Base-by-base conservation (phyloP, 2,329 filamentous ascomycete species). In the Colletotrichum nymphaeae region DNA sequence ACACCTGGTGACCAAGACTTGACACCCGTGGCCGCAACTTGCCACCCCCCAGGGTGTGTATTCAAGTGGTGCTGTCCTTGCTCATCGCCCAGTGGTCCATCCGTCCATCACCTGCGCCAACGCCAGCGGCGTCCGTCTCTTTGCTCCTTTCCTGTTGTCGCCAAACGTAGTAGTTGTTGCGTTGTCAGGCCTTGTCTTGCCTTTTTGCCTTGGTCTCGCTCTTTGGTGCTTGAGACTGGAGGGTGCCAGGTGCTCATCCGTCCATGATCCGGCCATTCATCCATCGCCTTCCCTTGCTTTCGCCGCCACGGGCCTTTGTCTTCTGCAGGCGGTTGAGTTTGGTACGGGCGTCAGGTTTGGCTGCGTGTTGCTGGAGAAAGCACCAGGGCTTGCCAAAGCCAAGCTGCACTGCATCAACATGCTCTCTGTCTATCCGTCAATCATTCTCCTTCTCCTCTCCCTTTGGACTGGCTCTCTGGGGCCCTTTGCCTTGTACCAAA, bases 1-100 rank as follows among this genome's bases (percentile, higher is more conserved):
- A 30, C 69, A 68, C 52, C 69, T 69, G 52, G 65, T 58, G 30
- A 53, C 69, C 52, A 69, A 37, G n/a, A 55, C 64, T 32, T 32
- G 30, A 59, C 62, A 66, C 42, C 62, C 58, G 22, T 56, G 46
- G 49, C 49, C 66, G 7, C 16, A 63, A 30, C 58, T 60, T 56
- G 37, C 32, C 55, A 60, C 65, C 9, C 65, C 65, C 46, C 52
- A 5, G 59, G 67, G 52, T 24, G 42, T 49, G 37, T 42, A 35
- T 35, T 4, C 11, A 11, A 35, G 37, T 19, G 37, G 14, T 19
- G 37, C 7, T 19, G 37, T 42, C 5, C 37, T 42, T 42, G 37
- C 37, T 19, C 37, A 42, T 42, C 16, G 37, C 37, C 11, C 11
- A 5, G 12, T 35, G 32, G 32, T 42, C 37, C 37, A 16, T 16